Conservation (phyloP, 2,329 filamentous ascomycete genomes). For the Colletotrichum echinochloae region DNA sequence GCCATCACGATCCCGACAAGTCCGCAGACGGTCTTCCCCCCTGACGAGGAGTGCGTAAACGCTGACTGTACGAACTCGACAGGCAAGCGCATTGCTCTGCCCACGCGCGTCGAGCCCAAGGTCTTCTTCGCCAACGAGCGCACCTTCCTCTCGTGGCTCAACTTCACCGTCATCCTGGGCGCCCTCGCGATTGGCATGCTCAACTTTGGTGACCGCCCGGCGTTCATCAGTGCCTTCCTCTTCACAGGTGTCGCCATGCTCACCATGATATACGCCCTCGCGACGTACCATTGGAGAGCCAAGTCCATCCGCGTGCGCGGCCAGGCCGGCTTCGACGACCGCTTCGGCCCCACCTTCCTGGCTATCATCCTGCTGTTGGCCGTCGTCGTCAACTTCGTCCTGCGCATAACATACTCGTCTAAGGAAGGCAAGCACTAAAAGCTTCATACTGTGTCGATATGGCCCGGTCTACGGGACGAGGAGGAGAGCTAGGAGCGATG, state of each 20-base stretch:
- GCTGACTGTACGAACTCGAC: conserved; percentile 35
- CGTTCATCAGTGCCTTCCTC: conserved; percentile 91
- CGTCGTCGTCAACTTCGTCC: conserved; percentile 95
- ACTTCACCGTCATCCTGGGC: conserved; percentile 98
- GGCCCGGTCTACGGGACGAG: background rate
- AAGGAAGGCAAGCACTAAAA: conserved; percentile 48
- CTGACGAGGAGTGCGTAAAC: conserved; percentile 26
- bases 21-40: background rate
- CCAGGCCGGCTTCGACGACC: conserved; percentile 96
- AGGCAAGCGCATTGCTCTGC: conserved; percentile 99
- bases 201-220: conserved; percentile 95
- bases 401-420: conserved; percentile 71
- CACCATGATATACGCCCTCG: conserved; percentile 93
- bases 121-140: conserved; percentile 99
- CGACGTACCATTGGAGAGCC: conserved; percentile 97
- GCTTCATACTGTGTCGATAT: background rate
- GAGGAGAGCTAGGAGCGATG: background rate
- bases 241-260: conserved; percentile 96
- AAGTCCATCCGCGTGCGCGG: conserved; percentile 91
- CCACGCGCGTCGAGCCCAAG: conserved; percentile 97
- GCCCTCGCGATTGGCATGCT: conserved; percentile 96
- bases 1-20: conserved; percentile 7
- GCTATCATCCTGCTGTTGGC: conserved; percentile 87
- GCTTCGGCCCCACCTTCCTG: conserved; percentile 91
- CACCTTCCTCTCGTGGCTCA: conserved; percentile 99